A percentile compares a stretch with the other conserved stretches of the same genome.
Evolutionary conservation across 176 grass and related monocot genomes (phyloP).

Genomic region (Sorghum bicolor): Sorghum_bicolor_NCBIv3 NC_012872.2:70073501-70074000

Average conservation of each 20-base stretch:
- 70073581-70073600: slow-evolving; percentile 83
- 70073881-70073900: background rate
- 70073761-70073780: slow-evolving; percentile 44
- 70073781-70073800: background rate
- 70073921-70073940: background rate
- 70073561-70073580: slow-evolving; percentile 67
- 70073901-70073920: too few relatives aligned
- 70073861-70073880: background rate
- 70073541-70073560: slow-evolving; percentile 61
- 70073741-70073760: slow-evolving; percentile 32
- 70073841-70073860: slow-evolving; percentile 5
- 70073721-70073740: slow-evolving; percentile 7
- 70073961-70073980: too few relatives aligned
- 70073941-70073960: background rate
- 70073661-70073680: slow-evolving; percentile 31
- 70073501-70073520: slow-evolving; percentile 27
- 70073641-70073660: background rate
- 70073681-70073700: background rate
- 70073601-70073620: slow-evolving; percentile 98
- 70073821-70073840: background rate
- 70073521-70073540: slow-evolving; percentile 42
- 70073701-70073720: background rate
- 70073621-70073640: slow-evolving; percentile 61
- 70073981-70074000: too few relatives aligned
- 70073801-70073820: slow-evolving; percentile 28